phyloP scores from a whole-genome alignment of 352 stramenopile species.

The Pythium apleroticum region DNA sequence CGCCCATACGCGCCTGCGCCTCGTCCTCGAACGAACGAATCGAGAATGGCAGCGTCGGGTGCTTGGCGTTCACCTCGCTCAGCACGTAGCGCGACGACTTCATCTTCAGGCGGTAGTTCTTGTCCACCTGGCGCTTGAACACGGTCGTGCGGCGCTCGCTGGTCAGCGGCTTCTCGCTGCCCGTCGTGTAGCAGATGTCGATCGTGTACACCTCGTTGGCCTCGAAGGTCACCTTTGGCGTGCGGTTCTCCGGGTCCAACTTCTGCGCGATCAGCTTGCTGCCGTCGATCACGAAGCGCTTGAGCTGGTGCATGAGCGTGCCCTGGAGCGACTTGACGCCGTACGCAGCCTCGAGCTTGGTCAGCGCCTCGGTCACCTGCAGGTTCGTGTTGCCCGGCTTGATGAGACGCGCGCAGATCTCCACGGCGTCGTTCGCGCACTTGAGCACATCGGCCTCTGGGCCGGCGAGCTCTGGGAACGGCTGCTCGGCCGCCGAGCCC shows the following conservation, averaged over 20 bases:
- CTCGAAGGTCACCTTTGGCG: slow-evolving; percentile 93
- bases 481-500: slow-evolving; percentile 49
- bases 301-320: slow-evolving; percentile 99
- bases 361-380: slow-evolving; percentile 94
- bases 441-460: slow-evolving; percentile 95
- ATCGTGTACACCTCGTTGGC: slow-evolving; percentile 98
- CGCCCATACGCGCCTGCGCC: slow-evolving; percentile 95
- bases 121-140: slow-evolving; percentile 99
- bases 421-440: slow-evolving; percentile 96
- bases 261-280: slow-evolving; percentile 96
- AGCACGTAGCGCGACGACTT: slow-evolving; percentile 95
- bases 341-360: slow-evolving; percentile 94
- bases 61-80: slow-evolving; percentile 98
- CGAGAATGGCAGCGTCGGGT: slow-evolving; percentile 98
- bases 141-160: slow-evolving; percentile 95
- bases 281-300: slow-evolving; percentile 98
- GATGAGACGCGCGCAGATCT: slow-evolving; percentile 96
- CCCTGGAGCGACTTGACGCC: slow-evolving; percentile 97
- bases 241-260: slow-evolving; percentile 89
- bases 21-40: slow-evolving; percentile 96
- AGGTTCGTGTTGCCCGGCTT: slow-evolving; percentile 97
- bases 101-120: slow-evolving; percentile 96
- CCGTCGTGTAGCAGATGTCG: slow-evolving; percentile 98
- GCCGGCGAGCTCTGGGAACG: slow-evolving; percentile 62
- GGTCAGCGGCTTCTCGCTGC: slow-evolving; percentile 93